Evolutionary conservation across 202 grass and related monocot species (phyloP).

Genomic region (Hordeum pubiflorum): DNA sequence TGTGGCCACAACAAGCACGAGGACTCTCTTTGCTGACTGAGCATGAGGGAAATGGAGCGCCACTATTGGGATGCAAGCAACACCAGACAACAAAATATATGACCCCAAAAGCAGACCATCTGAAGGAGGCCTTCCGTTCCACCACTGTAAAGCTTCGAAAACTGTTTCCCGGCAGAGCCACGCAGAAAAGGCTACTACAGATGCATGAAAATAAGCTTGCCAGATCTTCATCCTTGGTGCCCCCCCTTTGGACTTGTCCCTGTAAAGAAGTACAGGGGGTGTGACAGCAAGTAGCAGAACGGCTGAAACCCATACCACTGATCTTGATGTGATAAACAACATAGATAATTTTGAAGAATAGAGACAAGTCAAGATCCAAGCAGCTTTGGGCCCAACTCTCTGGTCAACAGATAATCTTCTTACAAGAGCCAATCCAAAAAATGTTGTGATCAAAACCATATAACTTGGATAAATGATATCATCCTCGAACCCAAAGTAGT

Average conservation of each 20-base stretch:
- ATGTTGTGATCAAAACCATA: constrained; percentile 80
- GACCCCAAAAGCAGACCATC: constrained; percentile 89
- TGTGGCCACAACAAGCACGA: constrained; percentile 64
- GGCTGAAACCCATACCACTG: constrained; percentile 84
- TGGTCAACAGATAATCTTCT: constrained; percentile 77
- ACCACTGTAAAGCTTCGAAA: constrained; percentile 95
- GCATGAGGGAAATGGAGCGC: constrained; percentile 76
- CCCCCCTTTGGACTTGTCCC: constrained; percentile 89
- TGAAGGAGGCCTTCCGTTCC: constrained; percentile 87
- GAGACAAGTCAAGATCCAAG: constrained; percentile 88
- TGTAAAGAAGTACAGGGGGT: constrained; percentile 91
- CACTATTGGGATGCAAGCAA: constrained; percentile 83
- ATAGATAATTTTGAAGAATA: constrained; percentile 90
- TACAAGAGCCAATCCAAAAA: constrained; percentile 77
- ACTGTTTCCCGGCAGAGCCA: constrained; percentile 96
- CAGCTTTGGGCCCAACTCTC: constrained; percentile 73
- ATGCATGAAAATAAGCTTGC: constrained; percentile 92
- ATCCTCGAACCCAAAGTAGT: constrained; percentile 94
- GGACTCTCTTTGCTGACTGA: constrained; percentile 78
- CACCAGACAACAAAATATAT: constrained; percentile 68
- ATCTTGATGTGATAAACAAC: constrained; percentile 90
- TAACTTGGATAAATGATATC: constrained; percentile 94
- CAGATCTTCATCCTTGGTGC: constrained; percentile 80
- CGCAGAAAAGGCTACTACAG: constrained; percentile 64
- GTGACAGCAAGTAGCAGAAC: constrained; percentile 82